phyloP scores from a whole-genome alignment of 2,329 filamentous ascomycete species.

The Amauroascus niger region DNA sequence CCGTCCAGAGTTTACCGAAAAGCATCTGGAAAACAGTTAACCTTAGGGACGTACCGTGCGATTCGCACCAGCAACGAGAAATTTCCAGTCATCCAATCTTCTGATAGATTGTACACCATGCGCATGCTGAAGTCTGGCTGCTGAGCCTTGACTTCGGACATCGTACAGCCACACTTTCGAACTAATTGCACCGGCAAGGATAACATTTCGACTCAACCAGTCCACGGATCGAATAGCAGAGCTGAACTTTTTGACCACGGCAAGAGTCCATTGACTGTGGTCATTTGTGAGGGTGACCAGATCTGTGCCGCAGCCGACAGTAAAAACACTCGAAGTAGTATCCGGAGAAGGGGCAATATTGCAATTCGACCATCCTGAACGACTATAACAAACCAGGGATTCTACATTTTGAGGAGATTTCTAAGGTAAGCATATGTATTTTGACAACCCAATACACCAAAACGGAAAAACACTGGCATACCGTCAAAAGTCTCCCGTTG shows the following conservation, averaged over 20 bases:
- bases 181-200: constrained; percentile 30
- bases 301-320: constrained; percentile 32
- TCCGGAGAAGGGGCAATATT: constrained; percentile 30
- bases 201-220: constrained; percentile 31
- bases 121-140: constrained; percentile 28
- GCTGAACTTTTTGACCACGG: constrained; percentile 20
- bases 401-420: neutral
- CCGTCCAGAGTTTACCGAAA: neutral
- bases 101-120: constrained; percentile 29
- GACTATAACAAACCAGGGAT: constrained; percentile 17
- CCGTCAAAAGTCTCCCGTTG: neutral
- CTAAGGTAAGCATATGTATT: neutral
- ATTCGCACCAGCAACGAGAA: constrained; percentile 24
- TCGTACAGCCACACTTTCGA: constrained; percentile 31
- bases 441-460: neutral
- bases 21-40: neutral
- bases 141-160: constrained; percentile 26
- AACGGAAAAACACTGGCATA: neutral
- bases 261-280: constrained; percentile 24
- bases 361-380: constrained; percentile 26
- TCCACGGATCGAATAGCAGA: constrained; percentile 27
- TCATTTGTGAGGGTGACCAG: constrained; percentile 27
- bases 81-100: constrained; percentile 28
- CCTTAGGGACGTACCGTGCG: constrained; percentile 7
- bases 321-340: constrained; percentile 26